Evolutionary conservation across 2,329 filamentous ascomycete genomes (phyloP), one percentile per base, ranked within the genome.

Genomic region (Alternaria tenuissima): DNA sequence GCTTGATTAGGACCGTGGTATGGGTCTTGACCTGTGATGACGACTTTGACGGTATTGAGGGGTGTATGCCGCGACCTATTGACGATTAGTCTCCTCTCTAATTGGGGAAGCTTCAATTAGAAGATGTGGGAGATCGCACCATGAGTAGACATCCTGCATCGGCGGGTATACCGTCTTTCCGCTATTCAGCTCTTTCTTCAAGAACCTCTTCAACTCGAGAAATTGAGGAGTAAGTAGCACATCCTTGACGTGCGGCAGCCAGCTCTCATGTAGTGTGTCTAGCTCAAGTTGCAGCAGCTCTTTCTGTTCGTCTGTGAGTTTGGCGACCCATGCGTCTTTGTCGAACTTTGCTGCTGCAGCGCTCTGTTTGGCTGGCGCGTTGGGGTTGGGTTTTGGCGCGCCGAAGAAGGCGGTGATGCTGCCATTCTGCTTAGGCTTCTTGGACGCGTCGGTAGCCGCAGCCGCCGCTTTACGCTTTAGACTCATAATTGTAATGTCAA

Each of bases 1-100:
- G 95, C 95, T 84, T 99, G 95, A 79, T 96, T 96, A 77, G 88
- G 79, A 78, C 96, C 96, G 83, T 99, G 95, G 79, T 99, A 99
- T 3, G 95, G 95, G 77, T 99, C 95, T 82, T 99, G 95, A 66
- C 95, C 95, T 55, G 98, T 80, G 74, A 99, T 93, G 62, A 99
- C 94, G 58, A 91, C 91, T 79, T 96, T 97, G 78, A 98, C 94
- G 14, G 85, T 90, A 81, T 90, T 83, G 70, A 99, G 89, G 7
- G 95, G 94, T 0, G 94, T 97, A 78, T 96, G 91, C 26, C 93
- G 91, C 62, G 94, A 97, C 94, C 94, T 97, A 60, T 30, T 3
- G 39, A 42, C n/a, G 36, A 20, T 66, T 14, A 70, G 61, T 51
- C 44, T 22, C 28, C 16, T 30, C 8, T 11, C 14, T 24, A 14